Conservation (phyloP, 805 yeast genomes). For the Lipomyces yamadae region DNA sequence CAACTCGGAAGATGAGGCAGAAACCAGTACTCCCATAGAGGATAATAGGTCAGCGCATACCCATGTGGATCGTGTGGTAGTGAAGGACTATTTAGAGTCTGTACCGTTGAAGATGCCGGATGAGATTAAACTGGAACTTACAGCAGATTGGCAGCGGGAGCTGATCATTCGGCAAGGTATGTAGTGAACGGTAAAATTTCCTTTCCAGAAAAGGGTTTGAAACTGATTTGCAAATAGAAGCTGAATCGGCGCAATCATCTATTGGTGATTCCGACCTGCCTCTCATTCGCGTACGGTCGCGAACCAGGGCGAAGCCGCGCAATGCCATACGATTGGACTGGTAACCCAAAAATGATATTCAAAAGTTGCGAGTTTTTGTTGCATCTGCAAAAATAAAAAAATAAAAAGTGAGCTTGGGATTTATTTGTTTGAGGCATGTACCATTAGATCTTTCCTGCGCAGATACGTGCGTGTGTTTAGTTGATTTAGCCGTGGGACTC, state of each 20-base stretch:
- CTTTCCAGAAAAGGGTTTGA: neutral
- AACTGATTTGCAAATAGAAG: slow-evolving; percentile 8
- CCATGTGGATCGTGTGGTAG: slow-evolving; percentile 13
- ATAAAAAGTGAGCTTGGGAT: neutral
- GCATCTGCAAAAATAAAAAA: neutral
- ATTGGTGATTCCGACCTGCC: slow-evolving; percentile 26
- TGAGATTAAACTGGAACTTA: slow-evolving; percentile 14
- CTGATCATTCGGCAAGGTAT: slow-evolving; percentile 19
- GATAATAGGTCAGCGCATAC: neutral
- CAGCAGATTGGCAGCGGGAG: slow-evolving; percentile 27
- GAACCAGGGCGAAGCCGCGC: neutral
- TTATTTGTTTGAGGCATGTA: neutral
- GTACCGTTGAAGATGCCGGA: slow-evolving; percentile 1
- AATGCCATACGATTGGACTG: slow-evolving; percentile 18
- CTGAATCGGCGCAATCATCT: slow-evolving; percentile 17
- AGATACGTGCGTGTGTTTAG: neutral
- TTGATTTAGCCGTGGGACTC: neutral
- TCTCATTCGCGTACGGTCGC: slow-evolving; percentile 11
- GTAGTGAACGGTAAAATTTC: neutral
- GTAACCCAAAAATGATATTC: neutral
- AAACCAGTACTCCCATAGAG: neutral
- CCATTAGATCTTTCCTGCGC: neutral
- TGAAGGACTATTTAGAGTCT: slow-evolving; percentile 1
- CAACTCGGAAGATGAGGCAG: slow-evolving; percentile 13
- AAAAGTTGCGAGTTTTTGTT: neutral